phyloP scores from a whole-genome alignment of 768 basidiomycete genomes.

The Termitomyces heimii region DNA sequence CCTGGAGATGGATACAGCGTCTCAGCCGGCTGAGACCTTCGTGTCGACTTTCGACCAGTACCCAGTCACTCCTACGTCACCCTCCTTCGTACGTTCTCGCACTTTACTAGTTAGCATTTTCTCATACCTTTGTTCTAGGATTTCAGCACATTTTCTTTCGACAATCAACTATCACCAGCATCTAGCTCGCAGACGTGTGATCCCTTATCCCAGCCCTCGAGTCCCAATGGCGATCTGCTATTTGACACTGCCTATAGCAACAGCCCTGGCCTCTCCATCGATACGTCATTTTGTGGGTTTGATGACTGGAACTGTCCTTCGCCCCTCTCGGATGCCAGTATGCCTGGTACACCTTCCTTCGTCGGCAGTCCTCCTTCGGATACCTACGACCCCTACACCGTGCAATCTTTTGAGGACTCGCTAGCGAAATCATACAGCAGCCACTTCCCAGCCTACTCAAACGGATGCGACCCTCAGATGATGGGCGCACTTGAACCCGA shows the following conservation, averaged over 20 bases:
- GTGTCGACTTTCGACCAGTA: slow-evolving; percentile 28
- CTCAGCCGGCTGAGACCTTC: slow-evolving; percentile 24
- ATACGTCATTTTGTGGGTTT: slow-evolving; percentile 28
- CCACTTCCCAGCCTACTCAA: slow-evolving; percentile 16
- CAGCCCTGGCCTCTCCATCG: slow-evolving; percentile 29
- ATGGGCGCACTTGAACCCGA: slow-evolving; percentile 10
- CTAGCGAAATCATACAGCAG: slow-evolving; percentile 22
- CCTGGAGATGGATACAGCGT: slow-evolving; percentile 12
- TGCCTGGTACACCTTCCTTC: slow-evolving; percentile 36
- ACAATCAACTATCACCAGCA: slow-evolving; percentile 26
- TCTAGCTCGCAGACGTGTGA: slow-evolving; percentile 23
- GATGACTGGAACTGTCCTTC: slow-evolving; percentile 41
- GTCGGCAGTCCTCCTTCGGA: slow-evolving; percentile 22
- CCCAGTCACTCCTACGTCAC: slow-evolving; percentile 32
- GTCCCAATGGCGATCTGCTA: slow-evolving; percentile 10
- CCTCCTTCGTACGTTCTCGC: slow-evolving; percentile 42
- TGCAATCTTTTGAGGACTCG: slow-evolving; percentile 25
- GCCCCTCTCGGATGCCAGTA: slow-evolving; percentile 28
- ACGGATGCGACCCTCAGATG: slow-evolving; percentile 13
- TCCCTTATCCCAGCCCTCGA: slow-evolving; percentile 18
- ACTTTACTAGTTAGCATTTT: not conserved
- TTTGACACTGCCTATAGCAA: slow-evolving; percentile 4
- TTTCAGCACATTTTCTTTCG: slow-evolving; percentile 41
- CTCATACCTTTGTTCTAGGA: slow-evolving; percentile 23
- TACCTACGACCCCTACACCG: slow-evolving; percentile 20